Evolutionary conservation across 2,329 filamentous ascomycete genomes (phyloP).

Genomic region (Colletotrichum sansevieriae): DNA sequence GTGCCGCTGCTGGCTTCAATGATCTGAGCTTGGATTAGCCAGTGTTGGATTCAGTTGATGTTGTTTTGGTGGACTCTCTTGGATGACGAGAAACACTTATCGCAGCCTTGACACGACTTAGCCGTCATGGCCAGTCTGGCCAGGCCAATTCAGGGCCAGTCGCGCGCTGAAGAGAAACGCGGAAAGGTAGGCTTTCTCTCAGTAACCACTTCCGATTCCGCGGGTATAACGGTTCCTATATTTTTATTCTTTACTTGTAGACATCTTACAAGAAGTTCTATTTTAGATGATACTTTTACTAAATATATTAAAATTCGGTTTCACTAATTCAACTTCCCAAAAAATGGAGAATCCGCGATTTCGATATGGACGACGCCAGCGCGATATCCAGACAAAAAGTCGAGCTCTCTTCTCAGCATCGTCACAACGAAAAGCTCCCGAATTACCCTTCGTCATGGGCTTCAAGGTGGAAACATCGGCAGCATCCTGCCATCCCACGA

Average conservation of each 20-base stretch:
- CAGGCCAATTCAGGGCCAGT: constrained; percentile 8
- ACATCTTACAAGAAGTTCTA: too few relatives aligned
- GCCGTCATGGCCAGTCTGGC: constrained; percentile 32
- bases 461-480: constrained; percentile 27
- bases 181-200: constrained; percentile 1
- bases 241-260: too few relatives aligned
- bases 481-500: neutral
- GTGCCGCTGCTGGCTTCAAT: neutral
- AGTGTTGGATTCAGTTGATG: too few relatives aligned
- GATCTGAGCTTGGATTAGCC: constrained; percentile 5
- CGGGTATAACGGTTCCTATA: too few relatives aligned
- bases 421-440: neutral
- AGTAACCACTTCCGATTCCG: neutral
- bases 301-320: too few relatives aligned
- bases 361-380: neutral
- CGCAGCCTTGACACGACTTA: constrained; percentile 6
- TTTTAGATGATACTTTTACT: too few relatives aligned
- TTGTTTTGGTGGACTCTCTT: too few relatives aligned
- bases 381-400: constrained; percentile 4
- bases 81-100: too few relatives aligned
- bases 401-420: neutral
- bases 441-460: constrained; percentile 18
- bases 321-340: too few relatives aligned
- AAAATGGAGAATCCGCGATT: too few relatives aligned
- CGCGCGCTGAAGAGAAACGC: constrained; percentile 20